Conservation (phyloP, 257 asterid genomes). For the Agastache rugosa region DNA sequence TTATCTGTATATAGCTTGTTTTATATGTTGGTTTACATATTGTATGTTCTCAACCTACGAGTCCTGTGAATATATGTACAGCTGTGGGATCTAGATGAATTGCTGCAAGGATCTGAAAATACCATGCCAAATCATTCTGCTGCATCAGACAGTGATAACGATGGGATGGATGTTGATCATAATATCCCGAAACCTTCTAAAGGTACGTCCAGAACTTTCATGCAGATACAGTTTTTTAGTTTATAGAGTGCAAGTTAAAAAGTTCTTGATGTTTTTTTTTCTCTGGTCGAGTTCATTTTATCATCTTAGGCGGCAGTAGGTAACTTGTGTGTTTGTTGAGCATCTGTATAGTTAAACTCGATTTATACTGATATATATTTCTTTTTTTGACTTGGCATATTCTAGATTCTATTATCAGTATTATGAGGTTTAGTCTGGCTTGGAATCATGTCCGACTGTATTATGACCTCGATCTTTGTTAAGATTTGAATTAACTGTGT, state of each 20-base stretch:
- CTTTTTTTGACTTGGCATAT: too few species aligned
- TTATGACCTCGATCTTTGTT: too few species aligned
- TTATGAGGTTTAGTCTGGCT: not conserved
- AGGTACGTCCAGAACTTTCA: constrained; percentile 46
- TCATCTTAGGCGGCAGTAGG: too few species aligned
- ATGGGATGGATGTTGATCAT: constrained; percentile 80
- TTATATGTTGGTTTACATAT: not conserved
- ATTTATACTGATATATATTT: too few species aligned
- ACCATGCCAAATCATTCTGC: constrained; percentile 44
- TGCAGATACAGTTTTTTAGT: not conserved
- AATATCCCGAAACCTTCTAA: constrained; percentile 61
- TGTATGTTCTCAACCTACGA: constrained; percentile 9
- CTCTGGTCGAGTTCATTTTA: not conserved
- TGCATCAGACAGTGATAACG: constrained; percentile 63
- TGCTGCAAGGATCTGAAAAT: constrained; percentile 67
- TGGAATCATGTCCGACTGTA: not conserved
- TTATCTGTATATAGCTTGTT: not conserved
- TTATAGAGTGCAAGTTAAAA: not conserved
- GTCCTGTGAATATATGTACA: constrained; percentile 21
- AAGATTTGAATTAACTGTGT: not conserved
- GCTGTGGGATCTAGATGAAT: constrained; percentile 83
- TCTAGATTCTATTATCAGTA: too few species aligned
- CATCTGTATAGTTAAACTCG: too few species aligned
- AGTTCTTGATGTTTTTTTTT: not conserved
- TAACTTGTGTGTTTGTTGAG: too few species aligned